Percentiles rank a stretch among this genome's conserved stretches.
Evolutionary conservation across 2,329 filamentous ascomycete genomes (phyloP).

Genomic region (Pezicula carpinea): DNA sequence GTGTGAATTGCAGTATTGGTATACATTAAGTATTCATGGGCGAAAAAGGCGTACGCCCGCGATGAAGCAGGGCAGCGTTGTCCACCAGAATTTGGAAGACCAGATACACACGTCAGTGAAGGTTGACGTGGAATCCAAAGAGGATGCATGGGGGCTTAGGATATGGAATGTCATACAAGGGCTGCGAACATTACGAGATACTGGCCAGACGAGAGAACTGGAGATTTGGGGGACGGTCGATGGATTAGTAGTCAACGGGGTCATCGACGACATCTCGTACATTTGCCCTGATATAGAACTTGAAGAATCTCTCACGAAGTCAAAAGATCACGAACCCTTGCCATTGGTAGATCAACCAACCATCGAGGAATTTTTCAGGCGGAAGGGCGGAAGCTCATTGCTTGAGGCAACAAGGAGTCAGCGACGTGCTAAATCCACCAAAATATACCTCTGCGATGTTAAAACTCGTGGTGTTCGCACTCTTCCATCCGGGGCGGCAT

Average conservation of each 20-base stretch:
- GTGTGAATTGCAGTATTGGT: slow-evolving; percentile 95
- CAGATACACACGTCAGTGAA: slow-evolving; percentile 75
- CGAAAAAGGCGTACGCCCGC: slow-evolving; percentile 70
- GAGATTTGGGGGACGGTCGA: slow-evolving; percentile 83
- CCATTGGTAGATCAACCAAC: slow-evolving; percentile 29
- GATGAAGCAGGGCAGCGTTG: slow-evolving; percentile 76
- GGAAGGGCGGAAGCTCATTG: slow-evolving; percentile 11
- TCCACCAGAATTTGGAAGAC: slow-evolving; percentile 82
- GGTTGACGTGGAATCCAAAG: slow-evolving; percentile 67
- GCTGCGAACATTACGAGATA: slow-evolving; percentile 65
- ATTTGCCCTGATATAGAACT: slow-evolving; percentile 68
- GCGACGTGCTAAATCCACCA: slow-evolving; percentile 13
- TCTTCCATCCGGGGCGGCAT: slow-evolving; percentile 55
- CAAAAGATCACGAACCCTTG: slow-evolving; percentile 27
- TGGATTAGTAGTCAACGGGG: slow-evolving; percentile 77
- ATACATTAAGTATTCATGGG: slow-evolving; percentile 74
- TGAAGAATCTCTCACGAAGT: slow-evolving; percentile 38
- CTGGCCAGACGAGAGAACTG: slow-evolving; percentile 68
- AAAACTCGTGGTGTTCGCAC: slow-evolving; percentile 72
- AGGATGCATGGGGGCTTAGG: slow-evolving; percentile 76
- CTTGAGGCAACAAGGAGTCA: slow-evolving; percentile 11
- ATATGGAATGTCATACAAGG: slow-evolving; percentile 93
- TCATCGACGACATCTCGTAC: slow-evolving; percentile 83
- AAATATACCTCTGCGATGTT: slow-evolving; percentile 78
- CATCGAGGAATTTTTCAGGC: slow-evolving; percentile 25